These are phyloP conservation scores for Taphrina pruni DNA, from an alignment of 1,139 yeast genomes.

Conservation along the genomic window DNA sequence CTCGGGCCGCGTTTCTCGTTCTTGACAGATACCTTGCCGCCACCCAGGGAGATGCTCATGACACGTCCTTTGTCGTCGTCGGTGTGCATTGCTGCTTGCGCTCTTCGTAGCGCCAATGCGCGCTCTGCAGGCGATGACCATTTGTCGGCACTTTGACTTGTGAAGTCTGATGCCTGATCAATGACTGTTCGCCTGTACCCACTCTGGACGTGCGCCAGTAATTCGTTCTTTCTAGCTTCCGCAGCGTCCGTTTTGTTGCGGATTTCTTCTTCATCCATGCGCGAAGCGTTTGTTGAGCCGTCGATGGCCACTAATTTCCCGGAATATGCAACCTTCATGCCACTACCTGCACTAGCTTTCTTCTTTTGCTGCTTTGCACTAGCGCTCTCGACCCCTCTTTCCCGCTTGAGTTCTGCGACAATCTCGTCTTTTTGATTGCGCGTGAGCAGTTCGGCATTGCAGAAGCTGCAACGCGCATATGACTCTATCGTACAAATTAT, in stretches of 20 bases:
- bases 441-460: conserved; percentile 34
- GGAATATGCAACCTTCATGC: conserved; percentile 44
- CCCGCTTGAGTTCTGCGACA: conserved; percentile 39
- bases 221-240: conserved; percentile 45
- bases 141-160: conserved; percentile 58
- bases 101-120: conserved; percentile 78
- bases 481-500: conserved; percentile 91
- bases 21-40: conserved; percentile 32
- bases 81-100: conserved; percentile 65
- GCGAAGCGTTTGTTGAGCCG: conserved; percentile 29
- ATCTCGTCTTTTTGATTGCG: conserved; percentile 40
- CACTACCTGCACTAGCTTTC: conserved; percentile 28
- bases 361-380: conserved; percentile 36
- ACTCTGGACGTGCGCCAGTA: conserved; percentile 80
- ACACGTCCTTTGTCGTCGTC: conserved; percentile 41
- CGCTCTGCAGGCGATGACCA: conserved; percentile 93
- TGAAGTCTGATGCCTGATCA: conserved; percentile 92
- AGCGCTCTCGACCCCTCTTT: conserved; percentile 31
- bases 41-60: conserved; percentile 41
- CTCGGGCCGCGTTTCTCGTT: conserved; percentile 26
- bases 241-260: conserved; percentile 51
- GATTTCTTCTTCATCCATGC: conserved; percentile 48
- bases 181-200: conserved; percentile 92
- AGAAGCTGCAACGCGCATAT: conserved; percentile 67
- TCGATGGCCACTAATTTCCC: conserved; percentile 43